Conservation (phyloP, 2,329 filamentous ascomycete species). For the Rosellinia necatrix region DNA sequence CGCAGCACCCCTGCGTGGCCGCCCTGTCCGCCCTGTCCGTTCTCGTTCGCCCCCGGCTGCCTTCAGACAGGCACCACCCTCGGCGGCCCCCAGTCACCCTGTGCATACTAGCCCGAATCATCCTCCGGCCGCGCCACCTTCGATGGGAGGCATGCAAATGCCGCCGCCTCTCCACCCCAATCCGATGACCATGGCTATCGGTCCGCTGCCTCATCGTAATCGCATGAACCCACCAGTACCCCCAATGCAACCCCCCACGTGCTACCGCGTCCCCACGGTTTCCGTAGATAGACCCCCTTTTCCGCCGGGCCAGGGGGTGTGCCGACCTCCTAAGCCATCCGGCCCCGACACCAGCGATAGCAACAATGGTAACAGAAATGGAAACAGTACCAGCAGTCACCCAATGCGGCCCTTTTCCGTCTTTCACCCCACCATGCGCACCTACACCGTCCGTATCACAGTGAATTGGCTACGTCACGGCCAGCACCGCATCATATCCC, state of each 20-base stretch:
- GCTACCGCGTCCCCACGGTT: not conserved
- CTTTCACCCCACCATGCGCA: constrained; percentile 8
- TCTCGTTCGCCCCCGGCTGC: constrained; percentile 14
- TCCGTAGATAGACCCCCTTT: not conserved
- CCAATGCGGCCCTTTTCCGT: constrained; percentile 8
- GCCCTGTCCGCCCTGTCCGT: constrained; percentile 10
- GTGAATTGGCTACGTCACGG: constrained; percentile 38
- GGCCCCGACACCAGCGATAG: not conserved
- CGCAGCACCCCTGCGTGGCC: constrained; percentile 6
- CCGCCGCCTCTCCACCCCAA: not conserved
- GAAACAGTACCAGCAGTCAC: not conserved
- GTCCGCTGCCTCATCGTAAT: constrained; percentile 6
- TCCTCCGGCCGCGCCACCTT: constrained; percentile 15
- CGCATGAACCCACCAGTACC: constrained; percentile 5
- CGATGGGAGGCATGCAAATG: constrained; percentile 9
- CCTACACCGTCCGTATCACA: constrained; percentile 36
- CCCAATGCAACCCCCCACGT: not conserved
- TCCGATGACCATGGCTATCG: not conserved
- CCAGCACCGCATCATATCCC: constrained; percentile 35
- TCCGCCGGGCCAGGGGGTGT: not conserved
- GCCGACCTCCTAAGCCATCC: not conserved
- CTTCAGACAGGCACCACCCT: constrained; percentile 7
- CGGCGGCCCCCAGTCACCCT: constrained; percentile 13
- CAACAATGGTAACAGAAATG: constrained; percentile 1
- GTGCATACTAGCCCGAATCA: constrained; percentile 8